Percentiles rank a stretch among this genome's conserved stretches.
phyloP scores from a whole-genome alignment of 164 flowering plant genomes.

The Annona squamosa region DNA sequence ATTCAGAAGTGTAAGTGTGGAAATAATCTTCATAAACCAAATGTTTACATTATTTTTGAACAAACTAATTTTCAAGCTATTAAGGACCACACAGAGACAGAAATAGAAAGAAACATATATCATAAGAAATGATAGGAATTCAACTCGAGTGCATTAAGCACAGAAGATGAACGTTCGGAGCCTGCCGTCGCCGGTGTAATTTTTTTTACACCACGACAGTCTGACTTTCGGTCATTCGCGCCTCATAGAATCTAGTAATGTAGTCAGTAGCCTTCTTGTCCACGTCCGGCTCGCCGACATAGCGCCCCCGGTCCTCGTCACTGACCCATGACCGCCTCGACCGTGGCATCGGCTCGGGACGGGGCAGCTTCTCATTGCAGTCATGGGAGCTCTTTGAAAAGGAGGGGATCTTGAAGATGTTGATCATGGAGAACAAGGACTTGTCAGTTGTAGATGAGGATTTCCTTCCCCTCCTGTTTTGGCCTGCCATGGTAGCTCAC shows the following conservation, averaged over 20 bases:
- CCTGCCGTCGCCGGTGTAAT: too few relatives aligned
- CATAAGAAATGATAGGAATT: neutral
- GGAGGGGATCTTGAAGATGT: constrained; percentile 7
- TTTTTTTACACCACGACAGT: neutral
- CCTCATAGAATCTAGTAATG: constrained; percentile 3
- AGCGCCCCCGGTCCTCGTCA: constrained; percentile 6
- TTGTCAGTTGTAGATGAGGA: neutral
- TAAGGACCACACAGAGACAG: neutral
- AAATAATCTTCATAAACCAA: neutral
- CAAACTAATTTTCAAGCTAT: neutral
- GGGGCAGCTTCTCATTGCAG: neutral
- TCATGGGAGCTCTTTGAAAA: neutral
- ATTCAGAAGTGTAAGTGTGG: neutral
- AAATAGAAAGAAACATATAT: neutral
- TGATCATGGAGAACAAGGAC: constrained; percentile 4
- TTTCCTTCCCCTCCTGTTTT: constrained; percentile 2
- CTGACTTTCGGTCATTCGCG: neutral
- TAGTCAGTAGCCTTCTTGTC: constrained; percentile 5
- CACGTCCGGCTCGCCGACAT: constrained; percentile 4
- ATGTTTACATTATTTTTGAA: neutral
- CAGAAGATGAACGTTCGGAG: neutral
- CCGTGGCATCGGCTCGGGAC: neutral
- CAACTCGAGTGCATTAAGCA: neutral
- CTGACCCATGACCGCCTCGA: neutral
- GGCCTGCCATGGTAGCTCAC: neutral